phyloP scores from a whole-genome alignment of 352 stramenopile species.

The Phytopythium vexans region DNA sequence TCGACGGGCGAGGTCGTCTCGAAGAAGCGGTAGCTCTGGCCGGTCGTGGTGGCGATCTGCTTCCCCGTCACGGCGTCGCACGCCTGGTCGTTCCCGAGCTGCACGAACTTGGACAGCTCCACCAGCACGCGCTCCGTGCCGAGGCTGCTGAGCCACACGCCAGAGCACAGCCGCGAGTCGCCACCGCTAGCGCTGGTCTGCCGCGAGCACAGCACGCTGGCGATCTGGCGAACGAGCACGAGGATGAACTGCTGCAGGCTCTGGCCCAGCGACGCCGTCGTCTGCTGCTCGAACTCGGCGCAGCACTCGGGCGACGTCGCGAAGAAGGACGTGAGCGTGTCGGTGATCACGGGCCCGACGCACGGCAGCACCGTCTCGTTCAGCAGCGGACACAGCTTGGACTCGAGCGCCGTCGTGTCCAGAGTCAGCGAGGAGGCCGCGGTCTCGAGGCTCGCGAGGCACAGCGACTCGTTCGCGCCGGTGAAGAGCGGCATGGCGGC shows the following conservation, averaged over 20 bases:
- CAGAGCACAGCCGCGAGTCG: slow-evolving; percentile 20
- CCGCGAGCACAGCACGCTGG: slow-evolving; percentile 27
- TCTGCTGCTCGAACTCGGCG: slow-evolving; percentile 20
- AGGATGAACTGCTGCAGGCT: slow-evolving; percentile 17
- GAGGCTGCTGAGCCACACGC: slow-evolving; percentile 13
- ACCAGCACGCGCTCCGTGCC: slow-evolving; percentile 12
- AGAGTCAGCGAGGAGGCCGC: background rate
- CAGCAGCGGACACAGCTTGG: slow-evolving; percentile 24
- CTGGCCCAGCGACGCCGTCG: slow-evolving; percentile 21
- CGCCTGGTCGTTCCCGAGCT: slow-evolving; percentile 28
- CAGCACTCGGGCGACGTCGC: slow-evolving; percentile 24
- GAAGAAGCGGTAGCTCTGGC: slow-evolving; percentile 23
- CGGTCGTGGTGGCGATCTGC: slow-evolving; percentile 22
- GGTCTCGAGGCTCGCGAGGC: slow-evolving; percentile 13
- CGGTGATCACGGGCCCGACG: slow-evolving; percentile 22
- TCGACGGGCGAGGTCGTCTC: slow-evolving; percentile 19
- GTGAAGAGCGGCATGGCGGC: slow-evolving; percentile 19
- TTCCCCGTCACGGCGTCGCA: slow-evolving; percentile 32
- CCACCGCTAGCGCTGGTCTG: background rate
- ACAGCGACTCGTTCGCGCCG: slow-evolving; percentile 19
- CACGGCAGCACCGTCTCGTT: slow-evolving; percentile 32
- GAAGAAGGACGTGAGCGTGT: slow-evolving; percentile 23
- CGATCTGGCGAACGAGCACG: slow-evolving; percentile 13
- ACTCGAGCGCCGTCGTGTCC: slow-evolving; percentile 11
- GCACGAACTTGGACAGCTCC: slow-evolving; percentile 21